A percentile compares a stretch with the other conserved stretches of the same genome.
These are phyloP conservation scores for Neurospora pannonica DNA, from an alignment of 495 filamentous ascomycete genomes.

Conservation along the genomic window DNA sequence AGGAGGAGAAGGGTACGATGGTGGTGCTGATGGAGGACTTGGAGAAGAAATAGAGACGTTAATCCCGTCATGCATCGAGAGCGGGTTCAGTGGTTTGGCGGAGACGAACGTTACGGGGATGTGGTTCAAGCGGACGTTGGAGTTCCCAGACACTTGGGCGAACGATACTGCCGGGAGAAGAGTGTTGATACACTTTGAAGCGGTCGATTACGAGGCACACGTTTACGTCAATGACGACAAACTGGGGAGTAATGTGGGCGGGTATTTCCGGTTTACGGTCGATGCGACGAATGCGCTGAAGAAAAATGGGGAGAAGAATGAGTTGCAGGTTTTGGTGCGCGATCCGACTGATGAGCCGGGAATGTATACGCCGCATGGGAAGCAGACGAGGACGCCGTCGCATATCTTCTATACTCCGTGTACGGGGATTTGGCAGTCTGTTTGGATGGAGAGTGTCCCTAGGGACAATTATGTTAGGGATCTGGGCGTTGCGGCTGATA, in stretches of 20 bases:
- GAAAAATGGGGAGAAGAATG: slow-evolving; percentile 27
- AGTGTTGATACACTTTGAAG: slow-evolving; percentile 57
- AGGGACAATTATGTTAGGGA: slow-evolving; percentile 39
- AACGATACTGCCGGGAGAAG: slow-evolving; percentile 11
- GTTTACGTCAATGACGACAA: slow-evolving; percentile 53
- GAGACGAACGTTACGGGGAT: slow-evolving; percentile 39
- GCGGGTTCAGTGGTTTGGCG: slow-evolving; percentile 43
- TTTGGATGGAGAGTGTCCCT: slow-evolving; percentile 56
- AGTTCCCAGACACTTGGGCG: slow-evolving; percentile 38
- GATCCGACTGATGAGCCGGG: slow-evolving; percentile 48
- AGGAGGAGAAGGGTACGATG: background rate
- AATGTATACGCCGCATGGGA: slow-evolving; percentile 53
- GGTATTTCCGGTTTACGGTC: slow-evolving; percentile 52
- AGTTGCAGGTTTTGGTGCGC: slow-evolving; percentile 52
- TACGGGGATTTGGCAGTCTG: slow-evolving; percentile 60
- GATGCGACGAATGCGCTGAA: slow-evolving; percentile 46
- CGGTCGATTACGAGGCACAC: slow-evolving; percentile 58
- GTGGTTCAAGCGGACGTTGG: slow-evolving; percentile 52
- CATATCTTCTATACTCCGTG: slow-evolving; percentile 66
- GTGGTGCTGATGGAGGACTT: background rate
- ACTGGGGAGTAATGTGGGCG: slow-evolving; percentile 47
- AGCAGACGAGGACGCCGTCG: slow-evolving; percentile 47
- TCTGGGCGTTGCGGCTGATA: slow-evolving; percentile 47
- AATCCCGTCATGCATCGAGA: slow-evolving; percentile 57
- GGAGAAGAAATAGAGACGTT: slow-evolving; percentile 35